Evolutionary conservation across 2,329 filamentous ascomycete genomes (phyloP), one percentile per base, ranked within the genome.

Genomic region (Ascochyta viciae-villosae): DNA sequence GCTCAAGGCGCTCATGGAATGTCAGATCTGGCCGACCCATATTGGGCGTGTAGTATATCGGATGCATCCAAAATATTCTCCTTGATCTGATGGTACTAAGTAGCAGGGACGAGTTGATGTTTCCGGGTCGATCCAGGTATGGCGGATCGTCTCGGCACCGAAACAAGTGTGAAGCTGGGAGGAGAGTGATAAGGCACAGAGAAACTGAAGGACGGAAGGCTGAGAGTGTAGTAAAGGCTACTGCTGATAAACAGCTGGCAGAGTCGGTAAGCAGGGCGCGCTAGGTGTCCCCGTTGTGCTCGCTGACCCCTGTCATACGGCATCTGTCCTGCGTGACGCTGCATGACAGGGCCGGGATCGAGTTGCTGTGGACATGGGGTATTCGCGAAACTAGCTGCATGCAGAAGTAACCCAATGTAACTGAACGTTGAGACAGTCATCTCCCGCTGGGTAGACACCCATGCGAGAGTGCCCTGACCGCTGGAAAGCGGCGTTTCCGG

Each of bases 1-100:
- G 58, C 58, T 72, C 68, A 23, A 75, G 70, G 39, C 74, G 66
- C 29, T 73, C 68, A 53, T 41, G 67, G 15, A 65, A 66, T 43
- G 66, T 70, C 50, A 66, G 31, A 27, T 64, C 62, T 33, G 63
- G 54, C 10, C 58, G 67, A 35, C 64, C 68, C 70, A 72, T 72
- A 50, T 57, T 57, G 60, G 58, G 59, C 51, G 39, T 23, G 23
- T 57, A 49, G 49, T 52, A 57, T n/a, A 44, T 45, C n/a, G 54
- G 37, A 49, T 53, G 40, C 54, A 57, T 57, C 10, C 23, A 31
- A 29, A 24, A 3, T 7, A n/a, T 23, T 23, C 15, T n/a, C 19
- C n/a, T 26, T 33, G 13, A 38, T 22, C 19, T 39, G 37, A 23
- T 39, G 6, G 27, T 12, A 29, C 22, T n/a, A 26, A n/a, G 22